phyloP scores from a whole-genome alignment of 2,329 filamentous ascomycete species.

The Aspergillus oerlinghausenensis region DNA sequence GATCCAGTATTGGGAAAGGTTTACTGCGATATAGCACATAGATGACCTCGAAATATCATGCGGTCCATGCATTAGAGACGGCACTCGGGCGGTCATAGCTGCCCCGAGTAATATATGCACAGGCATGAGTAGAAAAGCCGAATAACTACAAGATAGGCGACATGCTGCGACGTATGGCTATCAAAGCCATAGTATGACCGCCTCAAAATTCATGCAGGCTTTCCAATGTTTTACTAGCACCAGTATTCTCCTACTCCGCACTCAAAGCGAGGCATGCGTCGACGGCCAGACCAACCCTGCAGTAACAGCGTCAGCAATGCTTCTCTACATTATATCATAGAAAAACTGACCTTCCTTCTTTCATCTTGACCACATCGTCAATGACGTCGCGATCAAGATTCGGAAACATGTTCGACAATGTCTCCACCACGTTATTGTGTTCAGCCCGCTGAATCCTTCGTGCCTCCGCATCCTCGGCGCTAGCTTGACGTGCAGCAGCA shows the following conservation, averaged over 20 bases:
- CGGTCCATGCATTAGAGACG: background rate
- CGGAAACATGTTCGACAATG: conserved; percentile 92
- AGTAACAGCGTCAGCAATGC: conserved; percentile 10
- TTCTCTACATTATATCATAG: background rate
- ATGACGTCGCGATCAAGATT: conserved; percentile 92
- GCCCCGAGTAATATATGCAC: background rate
- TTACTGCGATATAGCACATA: no score
- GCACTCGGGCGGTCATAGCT: background rate
- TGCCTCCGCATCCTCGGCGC: conserved; percentile 83
- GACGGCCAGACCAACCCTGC: conserved; percentile 75
- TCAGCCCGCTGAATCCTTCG: conserved; percentile 76
- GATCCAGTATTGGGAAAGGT: no score
- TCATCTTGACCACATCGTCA: conserved; percentile 91
- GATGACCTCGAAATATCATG: no score
- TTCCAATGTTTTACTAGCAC: background rate
- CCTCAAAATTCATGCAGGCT: background rate
- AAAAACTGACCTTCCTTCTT: conserved; percentile 76
- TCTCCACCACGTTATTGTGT: conserved; percentile 88
- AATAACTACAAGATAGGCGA: background rate
- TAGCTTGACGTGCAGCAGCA: conserved; percentile 83
- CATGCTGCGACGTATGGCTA: background rate
- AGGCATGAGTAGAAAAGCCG: background rate
- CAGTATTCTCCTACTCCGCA: conserved; percentile 27
- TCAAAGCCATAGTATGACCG: background rate
- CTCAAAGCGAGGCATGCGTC: conserved; percentile 75